Evolutionary conservation across 2,329 filamentous ascomycete genomes (phyloP).

Genomic region (Bipolaris oryzae): DNA sequence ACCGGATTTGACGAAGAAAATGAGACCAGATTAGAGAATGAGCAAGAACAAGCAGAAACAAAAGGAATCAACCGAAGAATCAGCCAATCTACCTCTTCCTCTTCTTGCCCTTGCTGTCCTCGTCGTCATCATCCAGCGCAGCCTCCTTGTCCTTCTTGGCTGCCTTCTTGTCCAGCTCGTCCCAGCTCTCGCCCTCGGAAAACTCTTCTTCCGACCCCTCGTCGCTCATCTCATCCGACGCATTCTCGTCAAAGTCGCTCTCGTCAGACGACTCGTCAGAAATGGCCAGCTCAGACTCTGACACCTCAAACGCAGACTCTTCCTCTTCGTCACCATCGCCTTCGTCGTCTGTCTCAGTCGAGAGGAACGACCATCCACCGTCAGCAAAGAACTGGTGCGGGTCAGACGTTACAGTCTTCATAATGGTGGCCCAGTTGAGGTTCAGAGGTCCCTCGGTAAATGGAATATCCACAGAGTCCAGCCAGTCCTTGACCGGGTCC

Average conservation of each 20-base stretch:
- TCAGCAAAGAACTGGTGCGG: slow-evolving; percentile 95
- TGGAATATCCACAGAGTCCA: slow-evolving; percentile 93
- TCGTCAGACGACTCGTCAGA: slow-evolving; percentile 82
- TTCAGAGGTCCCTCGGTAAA: slow-evolving; percentile 95
- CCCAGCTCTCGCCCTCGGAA: slow-evolving; percentile 79
- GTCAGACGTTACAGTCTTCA: slow-evolving; percentile 97
- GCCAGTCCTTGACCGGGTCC: slow-evolving; percentile 96
- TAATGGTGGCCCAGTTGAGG: slow-evolving; percentile 98
- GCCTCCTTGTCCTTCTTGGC: slow-evolving; percentile 66
- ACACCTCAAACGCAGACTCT: slow-evolving; percentile 90
- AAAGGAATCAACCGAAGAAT: not conserved
- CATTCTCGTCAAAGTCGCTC: slow-evolving; percentile 91
- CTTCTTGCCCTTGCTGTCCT: slow-evolving; percentile 70
- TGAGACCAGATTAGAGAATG: not conserved
- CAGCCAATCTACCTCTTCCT: slow-evolving; percentile 55
- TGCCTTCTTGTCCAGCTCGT: slow-evolving; percentile 89
- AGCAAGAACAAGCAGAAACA: not conserved
- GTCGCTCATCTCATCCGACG: slow-evolving; percentile 79
- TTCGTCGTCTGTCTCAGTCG: slow-evolving; percentile 84
- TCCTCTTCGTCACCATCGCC: slow-evolving; percentile 78
- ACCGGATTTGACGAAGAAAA: not conserved
- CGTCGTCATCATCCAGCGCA: slow-evolving; percentile 58
- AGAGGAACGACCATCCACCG: slow-evolving; percentile 93
- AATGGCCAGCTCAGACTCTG: slow-evolving; percentile 76
- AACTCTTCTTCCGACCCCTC: slow-evolving; percentile 61